phyloP scores from a whole-genome alignment of 73 alveolate species.

The Paramecium primaurelia region DNA sequence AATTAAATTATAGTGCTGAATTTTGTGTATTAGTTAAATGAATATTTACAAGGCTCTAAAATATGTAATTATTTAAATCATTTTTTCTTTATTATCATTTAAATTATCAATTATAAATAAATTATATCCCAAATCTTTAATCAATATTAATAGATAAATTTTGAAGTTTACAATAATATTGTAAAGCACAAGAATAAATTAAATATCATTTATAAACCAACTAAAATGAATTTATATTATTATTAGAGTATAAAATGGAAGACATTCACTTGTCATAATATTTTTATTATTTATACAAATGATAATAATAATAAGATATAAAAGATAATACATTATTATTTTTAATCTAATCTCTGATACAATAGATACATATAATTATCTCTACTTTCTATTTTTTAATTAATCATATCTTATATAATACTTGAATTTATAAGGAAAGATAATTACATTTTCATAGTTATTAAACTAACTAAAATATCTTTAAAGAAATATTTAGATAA shows the following conservation, averaged over 20 bases:
- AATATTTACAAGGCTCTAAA: neutral
- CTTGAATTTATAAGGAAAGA: neutral
- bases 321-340: neutral
- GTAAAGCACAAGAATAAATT: neutral
- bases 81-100: neutral
- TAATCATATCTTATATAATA: too few species aligned
- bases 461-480: neutral
- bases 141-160: neutral
- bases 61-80: neutral
- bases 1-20: neutral
- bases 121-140: neutral
- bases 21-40: neutral
- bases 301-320: neutral
- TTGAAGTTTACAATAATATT: too few species aligned
- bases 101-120: neutral
- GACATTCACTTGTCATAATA: too few species aligned
- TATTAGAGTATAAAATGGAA: too few species aligned
- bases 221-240: neutral
- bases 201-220: too few species aligned
- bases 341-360: neutral
- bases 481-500: too few species aligned
- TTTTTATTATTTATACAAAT: neutral
- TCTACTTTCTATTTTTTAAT: neutral
- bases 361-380: neutral
- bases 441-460: too few species aligned